A percentile compares a stretch with the other conserved stretches of the same genome.
phyloP scores from a whole-genome alignment of 495 filamentous ascomycete genomes.

The Rhypophila decipiens region DNA sequence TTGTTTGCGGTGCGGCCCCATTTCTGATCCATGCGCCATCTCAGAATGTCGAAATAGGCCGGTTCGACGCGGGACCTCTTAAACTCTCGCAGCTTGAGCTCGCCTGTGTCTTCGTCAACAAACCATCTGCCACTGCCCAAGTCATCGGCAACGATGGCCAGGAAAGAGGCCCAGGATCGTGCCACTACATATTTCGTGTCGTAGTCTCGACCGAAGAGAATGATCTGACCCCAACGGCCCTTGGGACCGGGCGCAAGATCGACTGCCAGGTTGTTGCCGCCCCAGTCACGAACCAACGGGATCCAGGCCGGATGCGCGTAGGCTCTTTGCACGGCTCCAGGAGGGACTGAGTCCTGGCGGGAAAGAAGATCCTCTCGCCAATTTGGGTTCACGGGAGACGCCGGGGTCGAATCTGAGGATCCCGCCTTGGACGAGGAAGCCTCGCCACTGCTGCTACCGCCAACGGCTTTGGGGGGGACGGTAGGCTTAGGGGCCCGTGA shows the following conservation, averaged over 20 bases:
- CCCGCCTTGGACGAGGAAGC: constrained; percentile 42
- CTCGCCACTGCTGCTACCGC: constrained; percentile 44
- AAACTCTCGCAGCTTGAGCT: constrained; percentile 89
- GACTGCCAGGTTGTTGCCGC: constrained; percentile 91
- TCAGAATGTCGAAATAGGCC: constrained; percentile 87
- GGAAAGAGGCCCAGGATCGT: constrained; percentile 82
- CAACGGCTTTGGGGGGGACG: constrained; percentile 60
- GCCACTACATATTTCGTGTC: constrained; percentile 97
- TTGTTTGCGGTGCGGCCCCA: constrained; percentile 60
- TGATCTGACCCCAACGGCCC: constrained; percentile 92
- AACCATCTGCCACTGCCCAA: constrained; percentile 77
- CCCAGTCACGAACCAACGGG: constrained; percentile 93
- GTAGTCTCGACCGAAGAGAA: constrained; percentile 94
- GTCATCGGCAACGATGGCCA: constrained; percentile 86
- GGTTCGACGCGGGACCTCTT: constrained; percentile 82
- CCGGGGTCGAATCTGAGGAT: constrained; percentile 29
- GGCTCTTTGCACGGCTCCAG: constrained; percentile 78
- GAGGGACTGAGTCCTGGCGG: constrained; percentile 82
- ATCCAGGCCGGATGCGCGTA: constrained; percentile 97
- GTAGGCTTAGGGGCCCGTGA: constrained; percentile 48
- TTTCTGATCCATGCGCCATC: constrained; percentile 92
- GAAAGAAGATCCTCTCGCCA: constrained; percentile 84
- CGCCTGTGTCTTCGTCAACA: constrained; percentile 85
- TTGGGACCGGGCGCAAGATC: constrained; percentile 89
- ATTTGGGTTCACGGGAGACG: constrained; percentile 50